Conservation (phyloP, 2,329 filamentous ascomycete species). For the Nothomitra cinnamomea region DNA sequence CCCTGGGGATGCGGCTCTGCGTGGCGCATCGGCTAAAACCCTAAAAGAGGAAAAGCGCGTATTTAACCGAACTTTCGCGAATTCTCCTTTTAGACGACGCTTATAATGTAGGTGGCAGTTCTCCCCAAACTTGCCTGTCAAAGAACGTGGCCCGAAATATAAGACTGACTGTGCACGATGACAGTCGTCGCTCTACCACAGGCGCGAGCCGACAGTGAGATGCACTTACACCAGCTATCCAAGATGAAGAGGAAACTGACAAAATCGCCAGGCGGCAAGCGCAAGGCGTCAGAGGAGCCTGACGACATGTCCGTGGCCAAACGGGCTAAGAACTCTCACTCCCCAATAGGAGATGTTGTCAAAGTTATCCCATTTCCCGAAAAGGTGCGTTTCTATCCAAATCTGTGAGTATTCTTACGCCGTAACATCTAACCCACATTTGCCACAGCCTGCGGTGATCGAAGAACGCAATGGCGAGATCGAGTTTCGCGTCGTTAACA, state of each 20-base stretch:
- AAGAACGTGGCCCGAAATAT: neutral
- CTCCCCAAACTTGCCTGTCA: neutral
- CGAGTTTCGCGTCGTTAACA: constrained; percentile 95
- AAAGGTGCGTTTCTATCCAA: constrained; percentile 39
- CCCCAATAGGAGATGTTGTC: constrained; percentile 39
- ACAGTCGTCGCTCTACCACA: neutral
- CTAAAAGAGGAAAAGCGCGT: neutral
- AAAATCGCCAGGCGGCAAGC: constrained; percentile 19
- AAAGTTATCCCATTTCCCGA: constrained; percentile 74
- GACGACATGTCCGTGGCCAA: constrained; percentile 24
- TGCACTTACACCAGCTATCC: neutral
- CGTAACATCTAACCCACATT: neutral
- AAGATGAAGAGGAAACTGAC: neutral
- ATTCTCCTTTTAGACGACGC: neutral
- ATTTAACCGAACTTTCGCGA: neutral
- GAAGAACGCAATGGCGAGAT: constrained; percentile 92
- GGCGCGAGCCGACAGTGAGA: neutral
- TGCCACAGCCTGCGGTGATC: constrained; percentile 59
- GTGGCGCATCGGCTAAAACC: neutral
- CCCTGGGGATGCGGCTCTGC: neutral
- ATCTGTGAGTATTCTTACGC: neutral
- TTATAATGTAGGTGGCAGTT: neutral
- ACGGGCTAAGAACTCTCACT: constrained; percentile 29
- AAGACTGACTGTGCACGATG: neutral
- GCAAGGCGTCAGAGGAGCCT: constrained; percentile 32